Evolutionary conservation across 345 rosid species (phyloP).

Genomic region (Salix arbutifolia): DNA sequence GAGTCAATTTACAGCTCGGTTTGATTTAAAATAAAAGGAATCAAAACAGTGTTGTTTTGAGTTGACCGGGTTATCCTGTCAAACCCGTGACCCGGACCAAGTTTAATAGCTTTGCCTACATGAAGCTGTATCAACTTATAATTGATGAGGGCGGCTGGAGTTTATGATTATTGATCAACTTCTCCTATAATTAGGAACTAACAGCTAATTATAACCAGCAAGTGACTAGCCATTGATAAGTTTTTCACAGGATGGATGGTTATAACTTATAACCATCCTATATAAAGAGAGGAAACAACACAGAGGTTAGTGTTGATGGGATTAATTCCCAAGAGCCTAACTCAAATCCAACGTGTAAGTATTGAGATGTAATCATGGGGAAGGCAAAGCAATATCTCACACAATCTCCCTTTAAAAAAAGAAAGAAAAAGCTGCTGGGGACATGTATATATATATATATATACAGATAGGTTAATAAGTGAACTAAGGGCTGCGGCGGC

Average conservation of each 20-base stretch:
- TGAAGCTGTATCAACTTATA: neutral
- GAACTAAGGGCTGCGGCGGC: slow-evolving; percentile 20
- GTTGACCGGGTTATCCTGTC: too few relatives aligned
- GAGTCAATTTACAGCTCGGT: too few relatives aligned
- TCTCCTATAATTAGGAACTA: slow-evolving; percentile 12
- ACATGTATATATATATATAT: too few relatives aligned
- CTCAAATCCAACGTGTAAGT: slow-evolving; percentile 28
- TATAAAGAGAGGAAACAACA: neutral
- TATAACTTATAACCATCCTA: slow-evolving; percentile 31
- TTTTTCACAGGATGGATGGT: slow-evolving; percentile 31
- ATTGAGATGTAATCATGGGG: slow-evolving; percentile 38
- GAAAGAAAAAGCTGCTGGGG: neutral
- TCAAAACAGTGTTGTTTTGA: too few relatives aligned
- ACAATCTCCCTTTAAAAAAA: slow-evolving; percentile 34
- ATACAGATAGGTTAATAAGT: neutral
- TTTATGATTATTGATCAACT: slow-evolving; percentile 20
- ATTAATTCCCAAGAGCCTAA: slow-evolving; percentile 22
- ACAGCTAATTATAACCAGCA: slow-evolving; percentile 22
- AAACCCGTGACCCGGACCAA: too few relatives aligned
- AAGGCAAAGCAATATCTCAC: slow-evolving; percentile 30
- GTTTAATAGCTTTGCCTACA: neutral
- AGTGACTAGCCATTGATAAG: slow-evolving; percentile 10
- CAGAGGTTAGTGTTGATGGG: slow-evolving; percentile 15
- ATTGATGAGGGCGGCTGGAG: neutral
- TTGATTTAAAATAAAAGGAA: too few relatives aligned